Evolutionary conservation across 768 basidiomycete genomes (phyloP).

Genomic region (Xerocomus spinulosus): DNA sequence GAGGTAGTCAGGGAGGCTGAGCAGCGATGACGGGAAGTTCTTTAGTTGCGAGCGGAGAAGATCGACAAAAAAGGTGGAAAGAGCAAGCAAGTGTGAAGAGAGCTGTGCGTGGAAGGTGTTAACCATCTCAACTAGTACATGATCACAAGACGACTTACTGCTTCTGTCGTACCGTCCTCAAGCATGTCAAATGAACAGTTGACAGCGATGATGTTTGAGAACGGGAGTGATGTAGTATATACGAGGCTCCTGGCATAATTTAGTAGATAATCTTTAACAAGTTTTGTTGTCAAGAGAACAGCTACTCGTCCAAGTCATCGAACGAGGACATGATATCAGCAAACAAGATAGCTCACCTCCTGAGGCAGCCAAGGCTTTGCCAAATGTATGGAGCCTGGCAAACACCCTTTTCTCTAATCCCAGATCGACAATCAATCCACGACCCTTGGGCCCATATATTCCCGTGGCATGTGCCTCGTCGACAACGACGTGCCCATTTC

Average conservation of each 20-base stretch:
- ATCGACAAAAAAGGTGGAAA: constrained; percentile 30
- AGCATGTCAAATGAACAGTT: constrained; percentile 79
- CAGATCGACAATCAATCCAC: constrained; percentile 66
- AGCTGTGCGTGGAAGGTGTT: constrained; percentile 29
- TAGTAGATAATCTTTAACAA: constrained; percentile 78
- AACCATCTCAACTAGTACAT: constrained; percentile 13
- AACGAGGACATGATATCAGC: background rate
- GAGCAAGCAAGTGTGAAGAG: constrained; percentile 19
- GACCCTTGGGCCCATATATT: constrained; percentile 74
- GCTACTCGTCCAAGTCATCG: constrained; percentile 39
- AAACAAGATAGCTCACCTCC: constrained; percentile 58
- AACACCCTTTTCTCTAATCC: constrained; percentile 70
- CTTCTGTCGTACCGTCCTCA: constrained; percentile 56
- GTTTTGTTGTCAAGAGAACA: constrained; percentile 64
- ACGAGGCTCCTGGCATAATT: constrained; percentile 92
- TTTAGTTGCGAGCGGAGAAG: constrained; percentile 30
- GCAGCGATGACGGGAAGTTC: constrained; percentile 23
- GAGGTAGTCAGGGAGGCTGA: constrained; percentile 26
- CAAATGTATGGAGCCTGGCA: constrained; percentile 85
- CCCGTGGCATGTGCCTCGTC: constrained; percentile 96
- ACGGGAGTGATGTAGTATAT: constrained; percentile 83
- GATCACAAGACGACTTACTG: constrained; percentile 29
- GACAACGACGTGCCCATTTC: constrained; percentile 71
- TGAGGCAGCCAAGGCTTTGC: constrained; percentile 80
- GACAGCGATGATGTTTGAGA: constrained; percentile 69